Conservation (phyloP, 192 early-diverging fungal genomes). For the Coemansia sp. region DNA sequence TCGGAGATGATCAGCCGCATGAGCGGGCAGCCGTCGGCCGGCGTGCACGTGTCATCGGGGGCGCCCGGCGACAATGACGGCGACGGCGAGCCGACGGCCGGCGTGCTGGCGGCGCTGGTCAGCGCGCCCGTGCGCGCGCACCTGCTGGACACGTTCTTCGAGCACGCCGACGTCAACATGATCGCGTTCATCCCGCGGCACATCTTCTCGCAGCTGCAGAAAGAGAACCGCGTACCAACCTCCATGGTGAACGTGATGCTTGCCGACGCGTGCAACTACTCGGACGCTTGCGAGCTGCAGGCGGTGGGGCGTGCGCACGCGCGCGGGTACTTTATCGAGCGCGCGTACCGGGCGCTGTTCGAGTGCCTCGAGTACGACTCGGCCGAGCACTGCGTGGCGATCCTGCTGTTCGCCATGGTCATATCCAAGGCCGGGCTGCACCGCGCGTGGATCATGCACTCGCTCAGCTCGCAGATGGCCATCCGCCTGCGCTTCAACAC, state of each 20-base stretch:
- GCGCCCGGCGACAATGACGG: not conserved
- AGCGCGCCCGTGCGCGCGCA: conserved; percentile 16
- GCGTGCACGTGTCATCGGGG: conserved; percentile 9
- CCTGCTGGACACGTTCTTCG: conserved; percentile 45
- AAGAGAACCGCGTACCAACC: conserved; percentile 22
- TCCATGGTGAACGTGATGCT: conserved; percentile 43
- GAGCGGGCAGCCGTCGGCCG: conserved; percentile 7
- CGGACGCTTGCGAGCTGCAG: conserved; percentile 12
- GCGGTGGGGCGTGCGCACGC: conserved; percentile 13
- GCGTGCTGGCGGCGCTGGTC: conserved; percentile 6
- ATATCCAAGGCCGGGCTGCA: conserved; percentile 39
- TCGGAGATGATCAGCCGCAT: conserved; percentile 28
- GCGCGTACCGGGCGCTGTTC: conserved; percentile 40
- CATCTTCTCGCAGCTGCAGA: conserved; percentile 26
- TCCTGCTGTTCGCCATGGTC: conserved; percentile 44
- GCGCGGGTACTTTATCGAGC: conserved; percentile 42
- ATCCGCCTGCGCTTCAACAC: conserved; percentile 47
- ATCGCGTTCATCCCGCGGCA: conserved; percentile 43
- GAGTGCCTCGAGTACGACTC: conserved; percentile 50
- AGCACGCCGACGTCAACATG: conserved; percentile 33
- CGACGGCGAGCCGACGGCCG: not conserved
- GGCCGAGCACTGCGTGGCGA: conserved; percentile 42
- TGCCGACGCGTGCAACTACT: conserved; percentile 40
- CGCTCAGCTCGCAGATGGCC: conserved; percentile 50
- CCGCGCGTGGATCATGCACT: conserved; percentile 52